phyloP scores from a whole-genome alignment of 805 yeast genomes.

The Clavispora vitiphila region DNA sequence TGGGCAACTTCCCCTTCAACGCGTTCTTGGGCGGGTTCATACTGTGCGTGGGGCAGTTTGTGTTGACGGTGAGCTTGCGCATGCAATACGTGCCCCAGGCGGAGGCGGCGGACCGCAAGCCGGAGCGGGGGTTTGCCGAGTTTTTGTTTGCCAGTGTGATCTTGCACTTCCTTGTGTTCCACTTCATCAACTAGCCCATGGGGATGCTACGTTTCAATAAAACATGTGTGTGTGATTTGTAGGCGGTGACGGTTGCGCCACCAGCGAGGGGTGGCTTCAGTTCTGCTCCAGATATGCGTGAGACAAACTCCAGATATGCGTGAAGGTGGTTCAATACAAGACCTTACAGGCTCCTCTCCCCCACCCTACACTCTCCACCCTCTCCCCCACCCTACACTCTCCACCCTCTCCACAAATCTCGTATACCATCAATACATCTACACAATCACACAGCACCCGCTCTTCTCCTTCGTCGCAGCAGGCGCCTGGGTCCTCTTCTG shows the following conservation, averaged over 20 bases:
- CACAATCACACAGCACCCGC: constrained; percentile 18
- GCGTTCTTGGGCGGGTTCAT: constrained; percentile 93
- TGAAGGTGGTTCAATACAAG: no score
- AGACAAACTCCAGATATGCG: no score
- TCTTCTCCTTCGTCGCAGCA: constrained; percentile 6
- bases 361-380: no score
- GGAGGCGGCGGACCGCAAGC: background rate
- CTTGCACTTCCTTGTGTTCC: constrained; percentile 82
- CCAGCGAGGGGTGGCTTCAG: no score
- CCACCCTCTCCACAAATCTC: no score
- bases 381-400: no score
- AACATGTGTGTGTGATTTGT: no score
- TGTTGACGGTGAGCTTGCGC: constrained; percentile 75
- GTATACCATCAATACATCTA: no score
- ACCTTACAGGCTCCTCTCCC: no score
- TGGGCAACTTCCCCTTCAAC: constrained; percentile 94
- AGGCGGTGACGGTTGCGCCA: no score
- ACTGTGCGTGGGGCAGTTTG: constrained; percentile 93
- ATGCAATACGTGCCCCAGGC: constrained; percentile 46
- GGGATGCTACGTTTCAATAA: no score
- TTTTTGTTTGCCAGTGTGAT: constrained; percentile 81
- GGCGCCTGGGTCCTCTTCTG: constrained; percentile 4
- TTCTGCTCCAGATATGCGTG: no score
- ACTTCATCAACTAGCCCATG: constrained; percentile 85
- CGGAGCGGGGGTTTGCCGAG: constrained; percentile 56